Conservation (phyloP, 768 basidiomycete species). For the Porphyrellus cyaneotinctus region DNA sequence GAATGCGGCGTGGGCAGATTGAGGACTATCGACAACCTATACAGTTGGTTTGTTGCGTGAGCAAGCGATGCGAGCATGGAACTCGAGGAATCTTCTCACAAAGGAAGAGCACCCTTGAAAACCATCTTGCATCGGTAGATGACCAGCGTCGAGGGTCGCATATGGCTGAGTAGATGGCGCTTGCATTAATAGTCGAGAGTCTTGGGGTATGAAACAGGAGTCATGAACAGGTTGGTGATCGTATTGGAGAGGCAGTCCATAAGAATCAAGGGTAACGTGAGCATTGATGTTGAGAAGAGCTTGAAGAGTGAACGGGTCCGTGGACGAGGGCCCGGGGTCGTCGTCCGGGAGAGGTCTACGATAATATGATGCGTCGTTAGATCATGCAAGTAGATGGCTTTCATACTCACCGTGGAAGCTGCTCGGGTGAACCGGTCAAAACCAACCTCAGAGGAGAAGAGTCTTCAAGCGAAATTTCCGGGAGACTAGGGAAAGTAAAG, state of each 20-base stretch:
- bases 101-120: accelerated
- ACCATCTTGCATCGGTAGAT: no score
- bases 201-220: not conserved
- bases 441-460: no score
- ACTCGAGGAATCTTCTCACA: not conserved
- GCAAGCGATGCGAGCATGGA: not conserved
- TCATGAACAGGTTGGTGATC: not conserved
- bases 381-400: not conserved
- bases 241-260: not conserved
- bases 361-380: not conserved
- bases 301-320: not conserved
- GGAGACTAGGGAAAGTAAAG: not conserved
- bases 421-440: not conserved
- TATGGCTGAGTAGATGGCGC: not conserved
- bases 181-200: not conserved
- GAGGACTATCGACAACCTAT: not conserved
- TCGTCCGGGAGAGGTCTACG: conserved; percentile 4
- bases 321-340: no score
- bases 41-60: not conserved
- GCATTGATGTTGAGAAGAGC: not conserved
- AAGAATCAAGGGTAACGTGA: not conserved
- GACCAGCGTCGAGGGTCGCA: accelerated
- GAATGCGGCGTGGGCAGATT: not conserved
- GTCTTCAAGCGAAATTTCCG: no score
- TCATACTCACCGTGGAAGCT: not conserved